Percentiles rank a stretch among this genome's conserved stretches.
These are phyloP conservation scores for Erodium trifolium DNA, from an alignment of 441 rosid genomes.

Conservation along the genomic window DNA sequence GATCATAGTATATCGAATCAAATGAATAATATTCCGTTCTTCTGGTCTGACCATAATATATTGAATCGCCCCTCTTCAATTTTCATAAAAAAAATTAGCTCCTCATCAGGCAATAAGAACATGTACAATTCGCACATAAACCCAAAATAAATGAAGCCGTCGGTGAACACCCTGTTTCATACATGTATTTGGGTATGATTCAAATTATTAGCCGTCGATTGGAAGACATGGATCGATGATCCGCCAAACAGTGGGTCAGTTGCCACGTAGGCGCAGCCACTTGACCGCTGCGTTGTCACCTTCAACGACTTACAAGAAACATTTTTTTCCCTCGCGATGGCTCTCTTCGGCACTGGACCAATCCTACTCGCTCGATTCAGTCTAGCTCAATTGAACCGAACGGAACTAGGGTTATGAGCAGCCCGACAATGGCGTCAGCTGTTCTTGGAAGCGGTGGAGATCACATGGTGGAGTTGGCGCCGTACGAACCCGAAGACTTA, in stretches of 20 bases:
- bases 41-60: no score
- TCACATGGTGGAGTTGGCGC: constrained; percentile 55
- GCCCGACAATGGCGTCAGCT: constrained; percentile 21
- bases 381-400: not conserved
- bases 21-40: no score
- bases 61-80: no score
- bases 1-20: no score
- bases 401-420: not conserved
- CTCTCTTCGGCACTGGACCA: not conserved
- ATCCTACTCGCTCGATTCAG: no score
- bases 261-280: constrained; percentile 15
- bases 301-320: constrained; percentile 6
- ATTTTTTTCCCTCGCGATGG: not conserved
- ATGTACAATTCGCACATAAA: no score
- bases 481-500: constrained; percentile 34
- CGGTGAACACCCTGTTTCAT: no score
- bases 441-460: constrained; percentile 31
- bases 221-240: not conserved
- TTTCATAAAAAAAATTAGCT: no score
- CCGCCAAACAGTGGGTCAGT: not conserved
- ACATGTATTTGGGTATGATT: no score
- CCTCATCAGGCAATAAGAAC: no score
- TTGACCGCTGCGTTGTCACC: constrained; percentile 23
- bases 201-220: no score
- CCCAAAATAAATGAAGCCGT: no score